phyloP scores from a whole-genome alignment of 1,139 yeast genomes.

The Geotrichum phurueaensis region DNA sequence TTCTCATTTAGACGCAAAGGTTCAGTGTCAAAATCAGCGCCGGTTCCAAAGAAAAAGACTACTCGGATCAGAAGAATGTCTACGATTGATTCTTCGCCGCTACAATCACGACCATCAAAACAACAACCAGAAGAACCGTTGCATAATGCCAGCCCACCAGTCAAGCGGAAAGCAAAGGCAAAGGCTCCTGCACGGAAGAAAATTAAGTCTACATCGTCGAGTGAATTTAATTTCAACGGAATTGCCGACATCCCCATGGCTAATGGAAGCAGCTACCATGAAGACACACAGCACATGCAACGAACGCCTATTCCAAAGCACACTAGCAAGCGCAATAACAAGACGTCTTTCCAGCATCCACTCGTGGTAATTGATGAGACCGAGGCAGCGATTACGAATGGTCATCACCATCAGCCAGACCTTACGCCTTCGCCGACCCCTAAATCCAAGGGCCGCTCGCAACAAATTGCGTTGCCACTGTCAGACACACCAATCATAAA shows the following conservation, averaged over 20 bases:
- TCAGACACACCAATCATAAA: constrained; percentile 41
- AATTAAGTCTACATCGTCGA: background rate
- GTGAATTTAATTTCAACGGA: constrained; percentile 1
- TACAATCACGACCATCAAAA: background rate
- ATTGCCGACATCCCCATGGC: constrained; percentile 5
- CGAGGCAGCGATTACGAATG: background rate
- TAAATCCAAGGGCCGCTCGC: constrained; percentile 5
- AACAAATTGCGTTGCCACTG: constrained; percentile 35
- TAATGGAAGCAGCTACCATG: constrained; percentile 1
- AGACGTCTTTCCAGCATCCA: constrained; percentile 4
- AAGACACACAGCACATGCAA: constrained; percentile 22
- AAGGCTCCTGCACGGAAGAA: background rate
- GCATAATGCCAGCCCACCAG: background rate
- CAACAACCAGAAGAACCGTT: background rate
- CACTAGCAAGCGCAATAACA: constrained; percentile 3
- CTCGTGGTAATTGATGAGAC: constrained; percentile 4
- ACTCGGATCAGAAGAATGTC: constrained; percentile 1
- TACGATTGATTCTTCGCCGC: background rate
- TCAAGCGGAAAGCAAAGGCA: background rate
- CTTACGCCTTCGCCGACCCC: constrained; percentile 16
- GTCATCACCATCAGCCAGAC: constrained; percentile 1
- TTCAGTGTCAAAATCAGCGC: background rate
- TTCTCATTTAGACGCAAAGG: constrained; percentile 19
- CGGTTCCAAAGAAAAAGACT: background rate
- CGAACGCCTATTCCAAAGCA: constrained; percentile 20